These are phyloP conservation scores for Sphaerulina musiva DNA, from an alignment of 2,329 filamentous ascomycete species.

Conservation along the genomic window DNA sequence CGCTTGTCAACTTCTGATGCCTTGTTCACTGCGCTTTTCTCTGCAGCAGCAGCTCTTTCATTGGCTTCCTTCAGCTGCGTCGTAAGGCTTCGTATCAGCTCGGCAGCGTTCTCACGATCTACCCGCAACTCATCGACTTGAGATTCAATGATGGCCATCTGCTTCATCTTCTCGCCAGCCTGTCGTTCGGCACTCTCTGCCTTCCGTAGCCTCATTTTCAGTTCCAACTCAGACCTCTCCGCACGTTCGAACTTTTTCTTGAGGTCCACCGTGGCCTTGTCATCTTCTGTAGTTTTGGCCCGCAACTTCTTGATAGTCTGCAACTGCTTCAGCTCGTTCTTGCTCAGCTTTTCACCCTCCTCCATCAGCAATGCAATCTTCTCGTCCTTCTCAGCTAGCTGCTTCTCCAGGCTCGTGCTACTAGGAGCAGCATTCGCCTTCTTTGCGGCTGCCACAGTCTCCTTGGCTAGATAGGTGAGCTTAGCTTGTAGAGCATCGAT, in stretches of 20 bases:
- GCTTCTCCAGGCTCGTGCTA: constrained; percentile 64
- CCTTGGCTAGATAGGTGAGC: constrained; percentile 76
- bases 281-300: constrained; percentile 46
- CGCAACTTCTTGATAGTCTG: constrained; percentile 74
- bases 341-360: constrained; percentile 83
- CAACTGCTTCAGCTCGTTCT: constrained; percentile 77
- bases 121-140: constrained; percentile 30
- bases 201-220: constrained; percentile 55
- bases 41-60: constrained; percentile 59
- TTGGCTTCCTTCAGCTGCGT: constrained; percentile 62
- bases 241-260: constrained; percentile 58
- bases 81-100: constrained; percentile 63
- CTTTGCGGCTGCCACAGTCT: constrained; percentile 69
- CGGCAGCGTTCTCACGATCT: constrained; percentile 40
- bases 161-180: constrained; percentile 52
- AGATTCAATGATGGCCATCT: constrained; percentile 53
- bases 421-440: constrained; percentile 57
- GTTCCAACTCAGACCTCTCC: constrained; percentile 58
- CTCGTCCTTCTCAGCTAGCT: constrained; percentile 81
- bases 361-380: constrained; percentile 85
- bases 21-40: constrained; percentile 60
- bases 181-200: constrained; percentile 54
- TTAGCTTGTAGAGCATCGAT: constrained; percentile 91
- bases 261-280: constrained; percentile 45
- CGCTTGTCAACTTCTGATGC: constrained; percentile 60